Evolutionary conservation across 176 grass and related monocot genomes (phyloP).

Genomic region (Carex pumila): DNA sequence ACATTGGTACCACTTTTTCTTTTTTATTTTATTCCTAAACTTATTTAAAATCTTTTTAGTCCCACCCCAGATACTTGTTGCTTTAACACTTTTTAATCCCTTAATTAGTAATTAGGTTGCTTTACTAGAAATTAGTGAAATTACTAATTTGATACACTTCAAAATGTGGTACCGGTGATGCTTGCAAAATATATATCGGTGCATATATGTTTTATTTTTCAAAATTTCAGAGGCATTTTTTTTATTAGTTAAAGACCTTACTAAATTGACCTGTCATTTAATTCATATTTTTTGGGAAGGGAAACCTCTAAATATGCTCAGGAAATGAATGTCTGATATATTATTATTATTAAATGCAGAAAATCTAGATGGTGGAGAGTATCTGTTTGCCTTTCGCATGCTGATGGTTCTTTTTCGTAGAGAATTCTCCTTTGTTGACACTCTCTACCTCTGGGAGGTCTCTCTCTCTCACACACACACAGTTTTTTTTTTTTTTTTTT

Average conservation of each 20-base stretch:
- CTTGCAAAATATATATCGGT: neutral
- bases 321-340: neutral
- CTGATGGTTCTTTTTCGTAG: conserved; percentile 95
- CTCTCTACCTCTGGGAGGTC: conserved; percentile 98
- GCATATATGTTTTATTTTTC: neutral
- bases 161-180: neutral
- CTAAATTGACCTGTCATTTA: neutral
- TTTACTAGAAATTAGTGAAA: neutral
- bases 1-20: conserved; percentile 58
- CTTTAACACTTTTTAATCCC: neutral
- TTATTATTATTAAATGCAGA: conserved; percentile 43
- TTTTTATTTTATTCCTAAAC: neutral
- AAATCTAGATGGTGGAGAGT: conserved; percentile 86
- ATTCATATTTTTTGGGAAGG: neutral
- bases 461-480: neutral
- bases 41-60: neutral
- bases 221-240: neutral
- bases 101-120: neutral
- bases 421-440: conserved; percentile 90
- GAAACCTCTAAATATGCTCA: neutral
- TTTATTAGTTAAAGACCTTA: neutral
- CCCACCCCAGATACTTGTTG: neutral
- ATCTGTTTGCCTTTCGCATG: conserved; percentile 95
- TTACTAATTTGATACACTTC: neutral
- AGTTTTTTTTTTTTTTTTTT: no score